Conservation (phyloP, 495 filamentous ascomycete genomes). For the Thozetella sp. region DNA sequence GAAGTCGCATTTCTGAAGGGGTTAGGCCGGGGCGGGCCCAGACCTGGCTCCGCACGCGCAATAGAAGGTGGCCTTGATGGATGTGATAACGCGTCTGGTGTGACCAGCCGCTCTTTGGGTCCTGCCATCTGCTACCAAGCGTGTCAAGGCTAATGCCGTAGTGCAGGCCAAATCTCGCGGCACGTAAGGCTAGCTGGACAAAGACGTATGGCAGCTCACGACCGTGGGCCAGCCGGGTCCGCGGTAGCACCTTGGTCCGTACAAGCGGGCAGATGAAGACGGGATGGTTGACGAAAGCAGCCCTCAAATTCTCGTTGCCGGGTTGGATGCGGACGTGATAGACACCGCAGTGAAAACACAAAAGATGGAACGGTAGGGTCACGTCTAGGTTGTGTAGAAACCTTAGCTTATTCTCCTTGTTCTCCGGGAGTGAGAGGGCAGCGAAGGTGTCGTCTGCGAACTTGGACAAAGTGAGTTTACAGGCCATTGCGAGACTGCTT, state of each 20-base stretch:
- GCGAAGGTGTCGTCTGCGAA: background rate
- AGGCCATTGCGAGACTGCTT: background rate
- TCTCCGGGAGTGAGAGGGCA: background rate
- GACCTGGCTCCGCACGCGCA: conserved; percentile 3
- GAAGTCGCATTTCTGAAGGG: background rate
- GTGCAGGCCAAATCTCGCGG: background rate
- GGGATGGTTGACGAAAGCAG: background rate
- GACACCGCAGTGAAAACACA: conserved; percentile 2
- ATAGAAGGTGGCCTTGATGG: background rate
- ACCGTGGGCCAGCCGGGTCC: background rate
- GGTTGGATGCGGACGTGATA: background rate
- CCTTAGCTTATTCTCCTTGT: background rate
- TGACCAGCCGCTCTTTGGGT: background rate
- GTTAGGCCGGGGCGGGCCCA: background rate
- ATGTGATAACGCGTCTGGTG: background rate
- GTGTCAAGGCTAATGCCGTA: background rate
- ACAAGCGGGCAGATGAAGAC: background rate
- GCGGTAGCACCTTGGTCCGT: background rate
- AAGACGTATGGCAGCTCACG: conserved; percentile 1
- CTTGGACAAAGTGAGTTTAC: background rate
- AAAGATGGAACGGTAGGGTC: background rate
- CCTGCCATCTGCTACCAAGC: background rate
- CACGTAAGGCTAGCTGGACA: background rate
- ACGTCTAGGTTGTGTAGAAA: background rate
- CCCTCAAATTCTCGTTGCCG: background rate